Base-by-base conservation (phyloP, 2,329 filamentous ascomycete genomes). In the Colletotrichum tropicicola region DNA sequence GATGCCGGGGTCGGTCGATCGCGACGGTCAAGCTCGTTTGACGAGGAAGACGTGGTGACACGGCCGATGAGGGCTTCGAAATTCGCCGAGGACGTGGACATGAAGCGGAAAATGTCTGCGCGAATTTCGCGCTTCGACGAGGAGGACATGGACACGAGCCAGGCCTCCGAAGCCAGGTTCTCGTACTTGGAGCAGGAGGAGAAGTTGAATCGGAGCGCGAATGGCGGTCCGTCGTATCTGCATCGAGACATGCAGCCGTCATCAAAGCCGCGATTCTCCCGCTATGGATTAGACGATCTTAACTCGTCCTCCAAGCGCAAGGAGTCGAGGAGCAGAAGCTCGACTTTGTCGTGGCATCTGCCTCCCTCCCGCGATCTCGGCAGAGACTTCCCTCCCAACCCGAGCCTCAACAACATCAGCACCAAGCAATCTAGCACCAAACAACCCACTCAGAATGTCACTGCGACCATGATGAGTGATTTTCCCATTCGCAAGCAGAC, bases 401-500 rank as follows among this genome's bases (percentile, higher is more conserved):
- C 64, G 9, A 54, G 49, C 39, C n/a, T 52, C 12, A 52, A 57
- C 8, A 17, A 62, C 5, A 41, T 55, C 23, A 32, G 41, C 32
- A 43, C 21, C 44, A 62, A 39, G 39, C n/a, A n/a, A n/a, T n/a
- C n/a, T n/a, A n/a, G n/a, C n/a, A 15, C 28, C 13, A n/a, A 37
- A 12, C 35, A 45, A 10, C 13, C 27, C 4, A 45, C 37, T 10
- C 19, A 47, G 4, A 47, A 61, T 8, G 57, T 57, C 19, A 55
- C 59, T 3, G 56, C 48, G 2, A 68, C 66, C 0, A 66, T 63
- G 35, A 48, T 63, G 48, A 68, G 68, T 59, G 60, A 62, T 47
- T 71, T 71, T 39, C 69, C 69, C 19, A 59, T 68, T 25, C 69
- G 65, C 15, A 57, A 41, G 27, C 60, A 65, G 45, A 67, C 69